A percentile compares a stretch with the other conserved stretches of the same genome.
phyloP scores from a whole-genome alignment of 441 rosid genomes.

The Cnidoscolus chayamansa region DNA sequence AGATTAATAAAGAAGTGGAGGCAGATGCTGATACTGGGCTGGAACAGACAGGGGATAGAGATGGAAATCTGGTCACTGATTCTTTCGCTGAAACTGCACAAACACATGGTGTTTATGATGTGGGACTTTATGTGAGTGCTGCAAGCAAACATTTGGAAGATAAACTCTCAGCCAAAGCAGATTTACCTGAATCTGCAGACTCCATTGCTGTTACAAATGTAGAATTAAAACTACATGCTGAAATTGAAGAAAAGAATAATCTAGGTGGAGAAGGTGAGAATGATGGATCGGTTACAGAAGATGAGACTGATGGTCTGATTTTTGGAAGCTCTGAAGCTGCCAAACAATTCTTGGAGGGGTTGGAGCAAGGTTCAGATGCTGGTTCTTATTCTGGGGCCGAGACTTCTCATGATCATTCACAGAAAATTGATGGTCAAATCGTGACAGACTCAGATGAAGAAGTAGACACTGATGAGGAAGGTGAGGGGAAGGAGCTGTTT shows the following conservation, averaged over 20 bases:
- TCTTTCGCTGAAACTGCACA: slow-evolving; percentile 16
- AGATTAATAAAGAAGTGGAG: slow-evolving; percentile 9
- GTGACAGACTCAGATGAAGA: slow-evolving; percentile 78
- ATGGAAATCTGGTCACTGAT: slow-evolving; percentile 26
- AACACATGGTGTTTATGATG: slow-evolving; percentile 22
- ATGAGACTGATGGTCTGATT: slow-evolving; percentile 54
- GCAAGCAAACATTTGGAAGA: slow-evolving; percentile 9
- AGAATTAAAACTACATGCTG: slow-evolving; percentile 33
- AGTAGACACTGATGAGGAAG: slow-evolving; percentile 36
- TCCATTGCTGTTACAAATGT: slow-evolving; percentile 19
- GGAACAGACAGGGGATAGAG: slow-evolving; percentile 25
- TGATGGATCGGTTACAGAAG: slow-evolving; percentile 53
- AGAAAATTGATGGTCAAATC: slow-evolving; percentile 71
- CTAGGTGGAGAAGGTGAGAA: slow-evolving; percentile 35
- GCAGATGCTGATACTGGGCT: slow-evolving; percentile 20
- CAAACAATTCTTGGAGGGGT: slow-evolving; percentile 69
- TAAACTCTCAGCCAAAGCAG: slow-evolving; percentile 19
- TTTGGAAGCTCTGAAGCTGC: slow-evolving; percentile 79
- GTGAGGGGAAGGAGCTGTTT: slow-evolving; percentile 73
- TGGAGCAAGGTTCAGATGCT: slow-evolving; percentile 51
- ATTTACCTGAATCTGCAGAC: slow-evolving; percentile 17
- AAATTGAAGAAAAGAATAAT: slow-evolving; percentile 30
- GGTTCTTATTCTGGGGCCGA: slow-evolving; percentile 54
- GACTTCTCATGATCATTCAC: slow-evolving; percentile 50
- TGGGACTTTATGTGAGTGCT: background rate